Evolutionary conservation across 164 flowering plant species (phyloP).

Genomic region (Platanus orientalis): DNA sequence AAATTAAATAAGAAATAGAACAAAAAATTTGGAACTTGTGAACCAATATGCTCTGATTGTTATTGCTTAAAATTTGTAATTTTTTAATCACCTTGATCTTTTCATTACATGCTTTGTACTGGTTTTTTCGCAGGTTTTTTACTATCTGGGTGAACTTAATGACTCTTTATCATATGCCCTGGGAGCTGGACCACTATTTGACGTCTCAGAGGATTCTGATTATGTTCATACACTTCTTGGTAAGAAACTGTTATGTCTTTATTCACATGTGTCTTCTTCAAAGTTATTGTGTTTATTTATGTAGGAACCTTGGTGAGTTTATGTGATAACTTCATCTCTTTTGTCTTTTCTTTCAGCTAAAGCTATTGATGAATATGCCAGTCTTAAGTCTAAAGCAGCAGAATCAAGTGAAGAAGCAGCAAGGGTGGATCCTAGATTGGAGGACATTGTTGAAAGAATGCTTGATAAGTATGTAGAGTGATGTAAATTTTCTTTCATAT

Average conservation of each 20-base stretch:
- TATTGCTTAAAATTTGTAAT: neutral
- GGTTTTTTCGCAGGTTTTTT: slow-evolving; percentile 60
- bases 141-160: slow-evolving; percentile 80
- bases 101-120: slow-evolving; percentile 1
- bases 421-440: slow-evolving; percentile 79
- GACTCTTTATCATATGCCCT: slow-evolving; percentile 92
- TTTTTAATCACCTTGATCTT: neutral
- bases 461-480: slow-evolving; percentile 70
- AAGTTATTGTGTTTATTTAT: neutral
- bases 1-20: too few relatives aligned
- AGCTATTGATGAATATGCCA: slow-evolving; percentile 98
- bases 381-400: slow-evolving; percentile 63
- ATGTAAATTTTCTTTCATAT: neutral
- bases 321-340: too few relatives aligned
- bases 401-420: slow-evolving; percentile 56
- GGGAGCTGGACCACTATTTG: slow-evolving; percentile 90
- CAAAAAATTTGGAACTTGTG: neutral
- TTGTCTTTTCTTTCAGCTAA: slow-evolving; percentile 53
- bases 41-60: neutral
- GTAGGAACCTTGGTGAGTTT: neutral
- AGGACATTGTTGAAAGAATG: slow-evolving; percentile 96
- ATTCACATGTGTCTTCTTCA: neutral
- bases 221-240: slow-evolving; percentile 83
- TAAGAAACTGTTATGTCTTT: slow-evolving; percentile 21
- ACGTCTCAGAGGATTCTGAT: slow-evolving; percentile 91